These are phyloP conservation scores for Moesziomyces parantarcticus DNA, from an alignment of 1,284 basidiomycete species.

Conservation along the genomic window DNA sequence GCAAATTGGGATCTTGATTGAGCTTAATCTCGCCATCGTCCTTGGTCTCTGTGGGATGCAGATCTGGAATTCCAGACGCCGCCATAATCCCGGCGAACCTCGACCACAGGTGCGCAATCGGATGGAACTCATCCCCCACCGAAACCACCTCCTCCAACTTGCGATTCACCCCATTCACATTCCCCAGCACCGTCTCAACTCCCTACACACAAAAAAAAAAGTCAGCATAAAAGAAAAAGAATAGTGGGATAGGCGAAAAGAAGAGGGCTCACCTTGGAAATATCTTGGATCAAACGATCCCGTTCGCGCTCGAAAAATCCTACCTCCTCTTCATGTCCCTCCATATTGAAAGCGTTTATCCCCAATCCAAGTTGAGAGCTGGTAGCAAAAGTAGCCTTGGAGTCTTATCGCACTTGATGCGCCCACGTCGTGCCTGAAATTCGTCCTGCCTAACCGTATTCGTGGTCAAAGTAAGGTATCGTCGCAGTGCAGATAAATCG, in stretches of 20 bases:
- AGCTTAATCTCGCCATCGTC: background rate
- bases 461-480: background rate
- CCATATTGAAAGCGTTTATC: too few species aligned
- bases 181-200: slow-evolving; percentile 86
- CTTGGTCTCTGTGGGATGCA: background rate
- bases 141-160: slow-evolving; percentile 90
- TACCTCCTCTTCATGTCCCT: background rate
- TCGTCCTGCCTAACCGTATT: too few species aligned
- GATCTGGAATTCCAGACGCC: slow-evolving; percentile 53
- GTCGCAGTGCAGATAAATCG: background rate
- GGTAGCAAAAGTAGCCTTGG: too few species aligned
- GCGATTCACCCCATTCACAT: slow-evolving; percentile 88
- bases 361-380: too few species aligned
- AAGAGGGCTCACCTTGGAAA: slow-evolving; percentile 23
- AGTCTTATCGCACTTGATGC: too few species aligned
- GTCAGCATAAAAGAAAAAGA: background rate
- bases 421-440: too few species aligned
- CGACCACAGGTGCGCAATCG: slow-evolving; percentile 86
- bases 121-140: slow-evolving; percentile 91
- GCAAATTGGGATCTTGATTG: slow-evolving; percentile 1
- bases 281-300: slow-evolving; percentile 26
- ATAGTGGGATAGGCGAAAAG: background rate
- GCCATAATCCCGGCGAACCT: slow-evolving; percentile 82
- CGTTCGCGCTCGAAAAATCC: slow-evolving; percentile 36
- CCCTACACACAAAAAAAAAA: slow-evolving; percentile 71